These are phyloP conservation scores for Gaeumannomyces tritici DNA, from an alignment of 2,329 filamentous ascomycete species.

Conservation along the genomic window DNA sequence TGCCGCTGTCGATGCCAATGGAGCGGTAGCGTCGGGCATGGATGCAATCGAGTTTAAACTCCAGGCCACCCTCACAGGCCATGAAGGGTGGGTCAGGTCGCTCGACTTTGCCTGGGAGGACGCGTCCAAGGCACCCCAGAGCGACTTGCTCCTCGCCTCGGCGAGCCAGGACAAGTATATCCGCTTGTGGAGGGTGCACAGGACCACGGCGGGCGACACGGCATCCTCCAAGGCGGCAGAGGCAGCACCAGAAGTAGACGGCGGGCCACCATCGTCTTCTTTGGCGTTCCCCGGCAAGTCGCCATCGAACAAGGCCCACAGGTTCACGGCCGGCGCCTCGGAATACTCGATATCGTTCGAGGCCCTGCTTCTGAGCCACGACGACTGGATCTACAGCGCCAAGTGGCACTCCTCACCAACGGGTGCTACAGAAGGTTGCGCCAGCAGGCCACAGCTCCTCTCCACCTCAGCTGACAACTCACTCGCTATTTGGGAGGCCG, in stretches of 20 bases:
- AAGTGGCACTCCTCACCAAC: conserved; percentile 49
- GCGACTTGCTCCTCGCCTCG: conserved; percentile 76
- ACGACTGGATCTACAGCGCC: conserved; percentile 96
- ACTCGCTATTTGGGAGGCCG: conserved; percentile 83
- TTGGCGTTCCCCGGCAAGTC: conserved; percentile 55
- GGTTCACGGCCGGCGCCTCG: conserved; percentile 49
- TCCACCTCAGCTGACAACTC: conserved; percentile 95
- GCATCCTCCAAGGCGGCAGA: conserved; percentile 32
- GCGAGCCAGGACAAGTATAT: conserved; percentile 98
- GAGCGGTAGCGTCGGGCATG: conserved; percentile 12
- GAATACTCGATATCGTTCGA: conserved; percentile 86
- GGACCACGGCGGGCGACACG: conserved; percentile 47
- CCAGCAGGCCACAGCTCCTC: conserved; percentile 58
- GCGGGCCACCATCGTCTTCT: conserved; percentile 12
- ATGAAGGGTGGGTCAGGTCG: conserved; percentile 91
- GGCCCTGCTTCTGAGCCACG: conserved; percentile 84
- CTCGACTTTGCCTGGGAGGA: conserved; percentile 66
- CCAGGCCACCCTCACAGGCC: conserved; percentile 71
- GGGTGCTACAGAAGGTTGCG: conserved; percentile 17
- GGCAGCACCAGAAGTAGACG: conserved; percentile 24
- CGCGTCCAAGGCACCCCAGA: conserved; percentile 17
- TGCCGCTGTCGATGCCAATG: conserved; percentile 20
- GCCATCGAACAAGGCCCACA: conserved; percentile 82
- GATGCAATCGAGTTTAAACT: conserved; percentile 46
- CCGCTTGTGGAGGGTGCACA: conserved; percentile 79